Percentiles rank a stretch among this genome's conserved stretches.
These are phyloP conservation scores for Endotrypanum monterogeii DNA, from an alignment of 208 protist species.

Conservation along the genomic window DNA sequence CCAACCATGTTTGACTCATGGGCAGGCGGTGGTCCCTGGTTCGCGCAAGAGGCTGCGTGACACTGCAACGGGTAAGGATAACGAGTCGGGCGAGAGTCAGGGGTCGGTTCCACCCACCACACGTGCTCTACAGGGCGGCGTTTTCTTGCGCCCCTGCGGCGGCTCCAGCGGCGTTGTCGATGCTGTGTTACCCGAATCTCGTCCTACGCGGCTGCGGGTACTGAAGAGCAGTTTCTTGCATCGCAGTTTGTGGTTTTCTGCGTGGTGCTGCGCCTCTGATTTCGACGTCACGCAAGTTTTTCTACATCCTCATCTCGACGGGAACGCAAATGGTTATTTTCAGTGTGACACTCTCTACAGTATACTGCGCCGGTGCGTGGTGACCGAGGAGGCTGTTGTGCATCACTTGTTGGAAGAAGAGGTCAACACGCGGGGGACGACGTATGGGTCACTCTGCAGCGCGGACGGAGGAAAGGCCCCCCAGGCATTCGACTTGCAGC, in stretches of 20 bases:
- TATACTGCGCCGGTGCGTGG: constrained; percentile 8
- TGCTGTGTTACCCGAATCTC: background rate
- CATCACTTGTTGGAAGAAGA: background rate
- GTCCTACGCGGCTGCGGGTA: constrained; percentile 9
- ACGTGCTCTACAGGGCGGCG: background rate
- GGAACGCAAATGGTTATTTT: background rate
- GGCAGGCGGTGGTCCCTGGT: background rate
- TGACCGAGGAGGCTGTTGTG: constrained; percentile 4
- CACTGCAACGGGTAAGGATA: background rate
- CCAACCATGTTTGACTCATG: too few relatives aligned
- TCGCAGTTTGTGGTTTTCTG: constrained; percentile 24
- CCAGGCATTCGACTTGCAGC: background rate
- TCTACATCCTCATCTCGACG: background rate
- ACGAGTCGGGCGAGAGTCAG: background rate
- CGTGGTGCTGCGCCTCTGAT: constrained; percentile 27
- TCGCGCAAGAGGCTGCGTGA: constrained; percentile 9
- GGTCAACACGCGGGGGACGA: background rate
- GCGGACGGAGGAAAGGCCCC: background rate
- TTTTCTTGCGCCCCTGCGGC: background rate
- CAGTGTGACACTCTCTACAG: constrained; percentile 16
- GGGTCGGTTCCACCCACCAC: background rate
- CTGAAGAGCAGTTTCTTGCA: constrained; percentile 10
- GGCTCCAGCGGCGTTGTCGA: background rate
- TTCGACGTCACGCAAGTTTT: constrained; percentile 16
- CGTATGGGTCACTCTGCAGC: background rate